Conservation (phyloP, 768 basidiomycete species). For the Podaxis sp. region DNA sequence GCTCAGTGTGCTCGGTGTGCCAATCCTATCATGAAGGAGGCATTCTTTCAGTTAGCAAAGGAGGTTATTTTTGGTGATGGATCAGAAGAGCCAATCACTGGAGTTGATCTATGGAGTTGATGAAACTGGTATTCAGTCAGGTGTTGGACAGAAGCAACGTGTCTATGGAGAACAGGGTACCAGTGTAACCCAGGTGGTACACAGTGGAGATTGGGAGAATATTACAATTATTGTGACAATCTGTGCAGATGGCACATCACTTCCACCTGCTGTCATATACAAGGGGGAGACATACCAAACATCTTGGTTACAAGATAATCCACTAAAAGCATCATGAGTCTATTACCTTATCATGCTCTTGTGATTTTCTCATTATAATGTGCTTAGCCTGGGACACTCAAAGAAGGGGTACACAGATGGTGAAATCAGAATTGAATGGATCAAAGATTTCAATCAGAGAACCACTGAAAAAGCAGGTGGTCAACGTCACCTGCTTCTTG, state of each 20-base stretch:
- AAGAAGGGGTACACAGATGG: slow-evolving; percentile 36
- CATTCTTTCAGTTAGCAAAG: too few species aligned
- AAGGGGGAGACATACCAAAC: slow-evolving; percentile 29
- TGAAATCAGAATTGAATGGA: slow-evolving; percentile 35
- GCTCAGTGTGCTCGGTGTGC: too few species aligned
- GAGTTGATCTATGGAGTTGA: slow-evolving; percentile 31
- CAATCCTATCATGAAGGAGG: too few species aligned
- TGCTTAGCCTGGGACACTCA: slow-evolving; percentile 22
- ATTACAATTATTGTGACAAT: slow-evolving; percentile 43
- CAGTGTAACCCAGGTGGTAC: too few species aligned
- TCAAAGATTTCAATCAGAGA: slow-evolving; percentile 31
- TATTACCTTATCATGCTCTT: too few species aligned
- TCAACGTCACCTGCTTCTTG: too few species aligned
- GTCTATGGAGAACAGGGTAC: slow-evolving; percentile 24
- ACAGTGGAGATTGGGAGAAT: slow-evolving; percentile 32
- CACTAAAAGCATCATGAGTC: too few species aligned
- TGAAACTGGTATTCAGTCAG: slow-evolving; percentile 29
- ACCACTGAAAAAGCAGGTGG: too few species aligned
- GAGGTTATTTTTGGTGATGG: too few species aligned
- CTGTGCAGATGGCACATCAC: slow-evolving; percentile 34
- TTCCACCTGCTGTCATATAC: slow-evolving; percentile 32
- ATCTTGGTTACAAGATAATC: neutral
- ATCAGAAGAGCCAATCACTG: slow-evolving; percentile 15
- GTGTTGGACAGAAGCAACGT: slow-evolving; percentile 14
- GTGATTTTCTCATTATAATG: neutral